These are phyloP conservation scores for Penicillium silybi DNA, from an alignment of 495 filamentous ascomycete species.

Conservation along the genomic window DNA sequence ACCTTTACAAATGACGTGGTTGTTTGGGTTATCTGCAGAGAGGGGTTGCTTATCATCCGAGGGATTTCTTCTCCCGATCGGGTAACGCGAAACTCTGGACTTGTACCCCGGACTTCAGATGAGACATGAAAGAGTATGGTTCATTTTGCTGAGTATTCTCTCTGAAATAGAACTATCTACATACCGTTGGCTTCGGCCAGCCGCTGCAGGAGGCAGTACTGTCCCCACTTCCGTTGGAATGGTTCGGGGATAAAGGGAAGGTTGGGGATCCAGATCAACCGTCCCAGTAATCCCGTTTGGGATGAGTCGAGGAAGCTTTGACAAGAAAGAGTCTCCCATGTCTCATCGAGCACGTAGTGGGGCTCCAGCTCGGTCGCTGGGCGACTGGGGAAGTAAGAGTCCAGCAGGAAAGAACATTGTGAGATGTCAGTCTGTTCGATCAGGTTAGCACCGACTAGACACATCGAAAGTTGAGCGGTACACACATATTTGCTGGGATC, in stretches of 20 bases:
- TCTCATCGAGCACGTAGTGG: slow-evolving; percentile 62
- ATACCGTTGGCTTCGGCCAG: slow-evolving; percentile 5
- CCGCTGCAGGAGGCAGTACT: slow-evolving; percentile 73
- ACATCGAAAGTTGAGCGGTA: not conserved
- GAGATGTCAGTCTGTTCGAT: slow-evolving; percentile 58
- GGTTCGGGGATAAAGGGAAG: slow-evolving; percentile 62
- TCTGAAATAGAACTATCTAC: not conserved
- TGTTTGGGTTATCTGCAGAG: slow-evolving; percentile 14
- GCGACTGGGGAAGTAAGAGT: slow-evolving; percentile 70
- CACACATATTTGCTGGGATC: slow-evolving; percentile 84
- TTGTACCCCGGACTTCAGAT: slow-evolving; percentile 7
- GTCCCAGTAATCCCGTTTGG: slow-evolving; percentile 66
- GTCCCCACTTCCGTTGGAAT: slow-evolving; percentile 71
- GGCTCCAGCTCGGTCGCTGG: slow-evolving; percentile 61
- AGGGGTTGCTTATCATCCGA: slow-evolving; percentile 19
- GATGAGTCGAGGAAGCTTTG: slow-evolving; percentile 75
- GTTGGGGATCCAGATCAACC: slow-evolving; percentile 82
- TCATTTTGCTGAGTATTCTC: not conserved
- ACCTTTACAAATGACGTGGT: not conserved
- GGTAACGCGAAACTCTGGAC: slow-evolving; percentile 13
- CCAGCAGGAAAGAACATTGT: slow-evolving; percentile 79
- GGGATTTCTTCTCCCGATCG: slow-evolving; percentile 25
- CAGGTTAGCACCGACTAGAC: slow-evolving; percentile 4
- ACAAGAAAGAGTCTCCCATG: slow-evolving; percentile 75
- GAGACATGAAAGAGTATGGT: no score